A percentile compares a stretch with the other conserved stretches of the same genome.
Evolutionary conservation across 1,139 yeast species (phyloP).

Genomic region (Pichia kudriavzevii): DNA sequence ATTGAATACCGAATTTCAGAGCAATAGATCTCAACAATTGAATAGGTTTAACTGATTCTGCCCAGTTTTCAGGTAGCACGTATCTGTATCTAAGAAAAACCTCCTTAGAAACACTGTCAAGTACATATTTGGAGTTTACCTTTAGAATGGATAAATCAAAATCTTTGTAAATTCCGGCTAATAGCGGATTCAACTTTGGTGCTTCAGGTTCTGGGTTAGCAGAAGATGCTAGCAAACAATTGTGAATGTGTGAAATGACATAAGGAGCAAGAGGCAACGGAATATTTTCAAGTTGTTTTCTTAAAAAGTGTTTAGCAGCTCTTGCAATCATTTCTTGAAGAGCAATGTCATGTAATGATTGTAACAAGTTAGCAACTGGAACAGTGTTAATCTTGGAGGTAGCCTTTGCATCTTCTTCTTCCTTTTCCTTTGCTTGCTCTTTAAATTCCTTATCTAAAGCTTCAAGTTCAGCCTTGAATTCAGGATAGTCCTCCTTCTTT

Average conservation of each 20-base stretch:
- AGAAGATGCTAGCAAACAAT: constrained; percentile 53
- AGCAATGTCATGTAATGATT: constrained; percentile 42
- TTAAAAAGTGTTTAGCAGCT: constrained; percentile 67
- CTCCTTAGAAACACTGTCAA: constrained; percentile 39
- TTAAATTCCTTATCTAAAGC: too few relatives aligned
- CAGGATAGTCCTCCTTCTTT: constrained; percentile 31
- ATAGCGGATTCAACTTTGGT: constrained; percentile 35
- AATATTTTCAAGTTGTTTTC: constrained; percentile 37
- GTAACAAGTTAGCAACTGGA: constrained; percentile 37
- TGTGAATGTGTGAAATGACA: constrained; percentile 65
- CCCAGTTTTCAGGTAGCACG: constrained; percentile 45
- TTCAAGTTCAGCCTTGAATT: constrained; percentile 19
- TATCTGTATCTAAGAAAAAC: constrained; percentile 59
- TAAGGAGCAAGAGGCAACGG: constrained; percentile 53
- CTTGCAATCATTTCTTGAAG: constrained; percentile 73
- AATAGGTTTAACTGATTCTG: constrained; percentile 30
- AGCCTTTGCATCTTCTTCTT: constrained; percentile 30
- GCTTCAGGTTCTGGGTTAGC: constrained; percentile 37
- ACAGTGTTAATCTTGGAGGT: constrained; percentile 36
- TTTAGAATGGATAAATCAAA: constrained; percentile 32
- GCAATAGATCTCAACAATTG: constrained; percentile 68
- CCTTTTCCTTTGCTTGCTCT: constrained; percentile 29
- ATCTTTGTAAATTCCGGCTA: constrained; percentile 37
- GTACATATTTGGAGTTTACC: constrained; percentile 39
- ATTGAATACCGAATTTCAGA: constrained; percentile 77